A percentile compares a stretch with the other conserved stretches of the same genome.
Evolutionary conservation across 23 red algal species (phyloP).

Genomic region (Gracilaria caudata): DNA sequence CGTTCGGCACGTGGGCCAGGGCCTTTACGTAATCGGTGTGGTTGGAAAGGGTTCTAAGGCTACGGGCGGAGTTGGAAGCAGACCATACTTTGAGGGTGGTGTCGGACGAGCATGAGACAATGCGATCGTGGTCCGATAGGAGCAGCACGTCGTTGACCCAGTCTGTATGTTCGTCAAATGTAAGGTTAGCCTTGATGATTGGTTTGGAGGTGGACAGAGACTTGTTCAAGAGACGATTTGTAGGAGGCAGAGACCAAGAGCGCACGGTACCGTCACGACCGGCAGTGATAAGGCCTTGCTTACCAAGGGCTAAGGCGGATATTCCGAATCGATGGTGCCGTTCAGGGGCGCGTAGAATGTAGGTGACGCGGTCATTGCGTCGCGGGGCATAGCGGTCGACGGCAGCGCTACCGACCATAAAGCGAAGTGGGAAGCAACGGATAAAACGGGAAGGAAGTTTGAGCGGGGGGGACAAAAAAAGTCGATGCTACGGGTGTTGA

Average conservation of each 20-base stretch:
- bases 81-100: conserved; percentile 95
- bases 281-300: conserved; percentile 70
- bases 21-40: conserved; percentile 98
- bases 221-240: conserved; percentile 18
- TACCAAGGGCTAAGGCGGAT: conserved; percentile 69
- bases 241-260: conserved; percentile 66
- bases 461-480: neutral
- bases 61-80: conserved; percentile 31
- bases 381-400: conserved; percentile 49
- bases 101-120: conserved; percentile 90
- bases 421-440: conserved; percentile 11
- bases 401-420: conserved; percentile 68
- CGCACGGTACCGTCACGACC: conserved; percentile 95
- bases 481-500: neutral
- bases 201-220: conserved; percentile 33
- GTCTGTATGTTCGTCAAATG: conserved; percentile 94
- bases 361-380: conserved; percentile 79
- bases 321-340: conserved; percentile 88
- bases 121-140: conserved; percentile 41
- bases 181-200: conserved; percentile 35
- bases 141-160: conserved; percentile 97
- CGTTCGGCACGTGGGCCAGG: conserved; percentile 60
- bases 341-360: conserved; percentile 81
- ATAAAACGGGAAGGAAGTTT: neutral
- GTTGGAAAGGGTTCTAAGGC: conserved; percentile 77